Evolutionary conservation across 352 stramenopile genomes (phyloP), one percentile per base, ranked within the genome.

Genomic region (Aphanomyces euteiches): DNA sequence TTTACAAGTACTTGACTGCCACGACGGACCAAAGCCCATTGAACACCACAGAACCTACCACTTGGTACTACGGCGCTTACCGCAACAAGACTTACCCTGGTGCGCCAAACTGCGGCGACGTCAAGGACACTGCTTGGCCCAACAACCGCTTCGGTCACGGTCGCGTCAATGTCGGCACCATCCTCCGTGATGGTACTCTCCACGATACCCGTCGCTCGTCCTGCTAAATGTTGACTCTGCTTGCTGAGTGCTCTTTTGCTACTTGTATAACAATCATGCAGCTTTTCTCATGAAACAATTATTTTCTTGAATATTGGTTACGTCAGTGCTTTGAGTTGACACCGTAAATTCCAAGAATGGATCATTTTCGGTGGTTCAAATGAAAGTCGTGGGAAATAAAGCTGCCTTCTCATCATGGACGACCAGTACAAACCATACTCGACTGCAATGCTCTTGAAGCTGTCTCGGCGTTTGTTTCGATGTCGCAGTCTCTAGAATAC

Each of bases 131-230:
- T 4, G 69, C 74, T 3, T 84, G 80, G 53, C 83, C 83, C 3
- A 90, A 90, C 78, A 69, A 72, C 38, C 58, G 72, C 7, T 74
- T 74, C 8, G 75, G 75, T 64, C 74, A 77, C 21, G 67, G 67
- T 15, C 72, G 50, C 15, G 43, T 73, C 41, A 71, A 80, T 71
- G 80, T 75, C 10, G 69, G 47, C 58, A 21, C 19, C 39, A 73
- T 73, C 17, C 58, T 72, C 45, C 38, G 70, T 37, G 60, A 68
- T 21, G 60, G 60, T 43, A 68, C 53, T 28, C 47, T 68, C 47
- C n/a, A 21, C 5, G 56, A 61, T 19, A 38, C 15, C 15, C 43
- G 19, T 15, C 43, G 19, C 15, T 19, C 45, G 13, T n/a, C 45
- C 1, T 53, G 45, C 45, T 53, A 53, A 53, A 19, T 19, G 45